These are phyloP conservation scores for Kregervanrija pseudodelftensis DNA, from an alignment of 805 yeast genomes.

Conservation along the genomic window DNA sequence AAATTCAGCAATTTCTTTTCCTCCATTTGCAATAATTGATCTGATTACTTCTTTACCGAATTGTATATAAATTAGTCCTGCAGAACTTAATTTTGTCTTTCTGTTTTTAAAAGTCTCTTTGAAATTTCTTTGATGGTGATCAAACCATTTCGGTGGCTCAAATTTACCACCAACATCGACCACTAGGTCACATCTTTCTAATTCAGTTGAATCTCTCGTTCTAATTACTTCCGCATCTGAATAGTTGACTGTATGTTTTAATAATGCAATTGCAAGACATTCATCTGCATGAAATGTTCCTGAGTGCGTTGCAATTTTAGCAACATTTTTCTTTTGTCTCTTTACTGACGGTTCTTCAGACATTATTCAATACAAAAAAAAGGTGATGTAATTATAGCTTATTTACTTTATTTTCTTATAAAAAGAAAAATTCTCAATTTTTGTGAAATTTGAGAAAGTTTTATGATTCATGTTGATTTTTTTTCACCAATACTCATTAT, in stretches of 20 bases:
- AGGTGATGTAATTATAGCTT: too few species aligned
- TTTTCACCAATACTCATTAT: too few species aligned
- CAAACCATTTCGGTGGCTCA: constrained; percentile 76
- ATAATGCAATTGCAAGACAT: constrained; percentile 80
- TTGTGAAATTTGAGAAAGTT: too few species aligned
- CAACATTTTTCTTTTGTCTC: background rate
- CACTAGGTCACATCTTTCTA: constrained; percentile 81
- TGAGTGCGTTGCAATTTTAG: constrained; percentile 75
- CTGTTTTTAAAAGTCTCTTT: constrained; percentile 58
- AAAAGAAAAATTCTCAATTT: too few species aligned
- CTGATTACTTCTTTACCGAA: constrained; percentile 62
- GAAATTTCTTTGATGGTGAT: constrained; percentile 92
- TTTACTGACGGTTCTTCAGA: too few species aligned
- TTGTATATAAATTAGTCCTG: constrained; percentile 85
- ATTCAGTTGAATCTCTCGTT: constrained; percentile 68
- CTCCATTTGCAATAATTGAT: constrained; percentile 33
- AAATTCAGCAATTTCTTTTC: background rate
- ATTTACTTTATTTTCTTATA: too few species aligned
- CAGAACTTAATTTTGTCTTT: constrained; percentile 77
- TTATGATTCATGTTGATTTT: too few species aligned
- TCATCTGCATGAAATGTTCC: constrained; percentile 96
- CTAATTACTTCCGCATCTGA: constrained; percentile 61
- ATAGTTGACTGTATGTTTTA: constrained; percentile 61
- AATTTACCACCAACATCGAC: constrained; percentile 90
- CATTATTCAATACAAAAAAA: too few species aligned